These are phyloP conservation scores for Pterocarpus santalinus DNA, from an alignment of 306 rosid genomes.

Conservation along the genomic window DNA sequence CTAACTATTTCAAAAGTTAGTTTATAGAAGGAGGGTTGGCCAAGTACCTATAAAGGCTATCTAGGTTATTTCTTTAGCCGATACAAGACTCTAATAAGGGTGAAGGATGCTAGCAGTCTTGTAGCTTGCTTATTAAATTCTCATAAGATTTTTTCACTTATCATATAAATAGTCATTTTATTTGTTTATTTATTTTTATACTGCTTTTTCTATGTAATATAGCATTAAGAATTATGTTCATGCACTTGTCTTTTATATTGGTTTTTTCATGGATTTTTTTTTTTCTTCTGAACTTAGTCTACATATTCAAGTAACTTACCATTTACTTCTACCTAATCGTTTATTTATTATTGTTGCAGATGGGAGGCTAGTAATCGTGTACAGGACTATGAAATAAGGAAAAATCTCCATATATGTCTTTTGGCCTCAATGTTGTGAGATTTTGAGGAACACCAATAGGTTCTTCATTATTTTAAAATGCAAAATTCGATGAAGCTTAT, in stretches of 20 bases:
- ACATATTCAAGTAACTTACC: constrained; percentile 28
- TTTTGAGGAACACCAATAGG: constrained; percentile 24
- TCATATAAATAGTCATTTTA: constrained; percentile 26
- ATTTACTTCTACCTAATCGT: constrained; percentile 44
- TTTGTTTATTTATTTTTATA: constrained; percentile 18
- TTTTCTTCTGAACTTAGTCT: constrained; percentile 6
- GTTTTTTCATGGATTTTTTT: constrained; percentile 17
- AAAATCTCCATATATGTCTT: neutral
- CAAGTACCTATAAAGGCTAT: no score
- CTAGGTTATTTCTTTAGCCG: no score
- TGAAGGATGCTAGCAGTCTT: constrained; percentile 23
- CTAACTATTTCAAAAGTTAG: no score
- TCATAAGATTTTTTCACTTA: constrained; percentile 13
- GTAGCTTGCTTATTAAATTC: constrained; percentile 4
- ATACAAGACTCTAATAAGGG: neutral
- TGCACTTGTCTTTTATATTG: constrained; percentile 28
- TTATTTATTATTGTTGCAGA: constrained; percentile 57
- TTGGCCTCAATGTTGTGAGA: constrained; percentile 6
- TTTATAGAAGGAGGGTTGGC: no score
- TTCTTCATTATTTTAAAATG: constrained; percentile 24
- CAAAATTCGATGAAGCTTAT: constrained; percentile 4
- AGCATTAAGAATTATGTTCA: constrained; percentile 23
- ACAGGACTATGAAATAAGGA: constrained; percentile 23
- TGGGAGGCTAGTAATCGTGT: constrained; percentile 42
- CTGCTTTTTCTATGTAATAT: constrained; percentile 31